A percentile compares a stretch with the other conserved stretches of the same genome.
phyloP scores from a whole-genome alignment of 139 green algal species.

The Chlorella sp. region DNA sequence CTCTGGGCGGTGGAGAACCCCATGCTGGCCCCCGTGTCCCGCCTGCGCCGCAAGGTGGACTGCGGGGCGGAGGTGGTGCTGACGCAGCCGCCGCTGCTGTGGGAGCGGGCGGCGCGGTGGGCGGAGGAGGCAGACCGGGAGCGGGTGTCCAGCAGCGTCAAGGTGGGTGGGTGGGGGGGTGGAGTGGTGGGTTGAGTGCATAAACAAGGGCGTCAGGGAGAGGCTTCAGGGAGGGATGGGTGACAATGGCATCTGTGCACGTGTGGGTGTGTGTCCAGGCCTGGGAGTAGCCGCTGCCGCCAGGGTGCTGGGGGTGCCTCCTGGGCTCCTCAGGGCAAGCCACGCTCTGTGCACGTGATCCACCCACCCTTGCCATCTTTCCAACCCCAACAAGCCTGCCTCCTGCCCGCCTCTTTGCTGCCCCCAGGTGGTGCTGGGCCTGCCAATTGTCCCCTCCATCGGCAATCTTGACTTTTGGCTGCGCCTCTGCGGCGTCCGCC shows the following conservation, averaged over 20 bases:
- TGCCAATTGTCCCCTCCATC: slow-evolving; percentile 63
- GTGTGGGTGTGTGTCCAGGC: too few relatives aligned
- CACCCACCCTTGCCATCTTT: not conserved
- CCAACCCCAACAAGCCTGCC: not conserved
- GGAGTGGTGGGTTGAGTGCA: not conserved
- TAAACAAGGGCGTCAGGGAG: not conserved
- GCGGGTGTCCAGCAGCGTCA: slow-evolving; percentile 2
- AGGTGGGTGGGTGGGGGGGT: not conserved
- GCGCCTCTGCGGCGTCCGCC: slow-evolving; percentile 51
- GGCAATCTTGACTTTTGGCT: slow-evolving; percentile 78
- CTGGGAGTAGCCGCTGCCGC: too few relatives aligned
- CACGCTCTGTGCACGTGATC: too few relatives aligned
- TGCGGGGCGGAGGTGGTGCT: slow-evolving; percentile 71
- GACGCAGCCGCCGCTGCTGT: slow-evolving; percentile 80
- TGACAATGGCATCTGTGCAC: not conserved
- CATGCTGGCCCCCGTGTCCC: slow-evolving; percentile 37
- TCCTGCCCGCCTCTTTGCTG: not conserved
- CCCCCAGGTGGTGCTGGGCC: slow-evolving; percentile 63
- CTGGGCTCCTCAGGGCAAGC: not conserved
- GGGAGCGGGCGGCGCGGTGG: slow-evolving; percentile 62
- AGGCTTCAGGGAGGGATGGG: not conserved
- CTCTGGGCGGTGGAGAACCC: slow-evolving; percentile 87
- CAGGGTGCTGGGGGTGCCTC: not conserved
- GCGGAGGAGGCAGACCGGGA: slow-evolving; percentile 46
- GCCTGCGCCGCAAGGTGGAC: slow-evolving; percentile 57